Conservation (phyloP, 371 early-diverging fungal genomes). For the Mortierella sp. region DNA sequence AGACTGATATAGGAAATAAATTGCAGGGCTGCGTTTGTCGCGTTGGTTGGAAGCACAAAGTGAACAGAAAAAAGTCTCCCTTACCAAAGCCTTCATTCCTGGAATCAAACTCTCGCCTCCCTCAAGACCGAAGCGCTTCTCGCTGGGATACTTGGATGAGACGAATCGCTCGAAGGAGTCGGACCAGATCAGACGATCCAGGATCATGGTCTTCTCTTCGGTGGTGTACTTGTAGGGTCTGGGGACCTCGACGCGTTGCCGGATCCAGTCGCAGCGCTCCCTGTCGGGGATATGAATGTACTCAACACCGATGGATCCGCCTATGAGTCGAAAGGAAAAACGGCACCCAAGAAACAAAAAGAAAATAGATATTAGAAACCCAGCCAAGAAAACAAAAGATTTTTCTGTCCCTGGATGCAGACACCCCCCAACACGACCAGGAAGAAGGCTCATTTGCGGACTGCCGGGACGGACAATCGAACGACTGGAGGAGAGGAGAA, state of each 20-base stretch:
- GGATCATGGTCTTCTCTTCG: constrained; percentile 91
- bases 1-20: too few relatives aligned
- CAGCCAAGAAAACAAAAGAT: too few relatives aligned
- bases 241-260: constrained; percentile 91
- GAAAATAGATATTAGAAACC: too few relatives aligned
- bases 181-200: constrained; percentile 97
- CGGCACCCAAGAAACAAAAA: too few relatives aligned
- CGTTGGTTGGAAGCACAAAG: too few relatives aligned
- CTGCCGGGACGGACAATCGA: too few relatives aligned
- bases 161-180: constrained; percentile 96
- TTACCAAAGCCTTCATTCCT: constrained; percentile 95
- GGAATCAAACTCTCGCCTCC: constrained; percentile 97
- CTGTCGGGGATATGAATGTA: constrained; percentile 98
- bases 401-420: too few relatives aligned
- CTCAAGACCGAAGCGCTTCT: constrained; percentile 98
- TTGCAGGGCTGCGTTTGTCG: too few relatives aligned
- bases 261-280: constrained; percentile 96
- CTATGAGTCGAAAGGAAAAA: constrained; percentile 45
- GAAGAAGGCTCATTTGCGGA: too few relatives aligned
- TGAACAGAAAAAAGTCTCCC: constrained; percentile 4
- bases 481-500: too few relatives aligned
- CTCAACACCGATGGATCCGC: constrained; percentile 94
- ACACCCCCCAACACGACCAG: too few relatives aligned
- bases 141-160: constrained; percentile 93
- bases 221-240: constrained; percentile 84